Evolutionary conservation across 1,139 yeast genomes (phyloP).

Genomic region (Nakaseomyces kungkrabaensis): DNA sequence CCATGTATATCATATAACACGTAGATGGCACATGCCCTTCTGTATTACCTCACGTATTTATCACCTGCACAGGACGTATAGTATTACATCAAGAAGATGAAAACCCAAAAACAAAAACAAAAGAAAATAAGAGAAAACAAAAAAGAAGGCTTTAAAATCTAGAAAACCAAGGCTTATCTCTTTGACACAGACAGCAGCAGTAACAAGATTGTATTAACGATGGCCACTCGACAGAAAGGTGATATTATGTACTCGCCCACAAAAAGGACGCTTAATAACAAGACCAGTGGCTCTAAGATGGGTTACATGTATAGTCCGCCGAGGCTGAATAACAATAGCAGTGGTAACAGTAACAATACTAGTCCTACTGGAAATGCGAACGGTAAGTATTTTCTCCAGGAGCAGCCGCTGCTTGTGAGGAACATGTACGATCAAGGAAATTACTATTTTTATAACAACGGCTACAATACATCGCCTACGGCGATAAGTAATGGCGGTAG

Average conservation of each 20-base stretch:
- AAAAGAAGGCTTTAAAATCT: too few species aligned
- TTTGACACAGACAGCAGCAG: too few species aligned
- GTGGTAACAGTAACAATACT: not conserved
- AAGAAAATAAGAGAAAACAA: too few species aligned
- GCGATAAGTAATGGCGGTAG: not conserved
- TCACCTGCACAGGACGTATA: too few species aligned
- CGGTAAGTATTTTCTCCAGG: not conserved
- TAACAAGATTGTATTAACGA: not conserved
- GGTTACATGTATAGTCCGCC: not conserved
- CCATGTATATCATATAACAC: too few species aligned
- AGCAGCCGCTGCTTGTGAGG: conserved; percentile 1
- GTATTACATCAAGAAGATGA: too few species aligned
- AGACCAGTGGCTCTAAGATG: conserved; percentile 1
- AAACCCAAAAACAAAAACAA: too few species aligned
- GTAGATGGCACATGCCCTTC: too few species aligned
- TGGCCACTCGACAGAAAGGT: conserved; percentile 2
- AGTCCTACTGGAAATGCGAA: not conserved
- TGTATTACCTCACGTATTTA: too few species aligned
- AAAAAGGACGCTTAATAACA: conserved; percentile 2
- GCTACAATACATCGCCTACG: not conserved
- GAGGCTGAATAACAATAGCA: not conserved
- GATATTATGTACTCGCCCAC: conserved; percentile 4
- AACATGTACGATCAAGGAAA: not conserved
- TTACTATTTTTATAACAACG: not conserved
- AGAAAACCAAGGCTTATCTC: too few species aligned